Conservation (phyloP, 225 moss, liverwort and hornwort genomes). For the Pseudisothecium myosuroides region DNA sequence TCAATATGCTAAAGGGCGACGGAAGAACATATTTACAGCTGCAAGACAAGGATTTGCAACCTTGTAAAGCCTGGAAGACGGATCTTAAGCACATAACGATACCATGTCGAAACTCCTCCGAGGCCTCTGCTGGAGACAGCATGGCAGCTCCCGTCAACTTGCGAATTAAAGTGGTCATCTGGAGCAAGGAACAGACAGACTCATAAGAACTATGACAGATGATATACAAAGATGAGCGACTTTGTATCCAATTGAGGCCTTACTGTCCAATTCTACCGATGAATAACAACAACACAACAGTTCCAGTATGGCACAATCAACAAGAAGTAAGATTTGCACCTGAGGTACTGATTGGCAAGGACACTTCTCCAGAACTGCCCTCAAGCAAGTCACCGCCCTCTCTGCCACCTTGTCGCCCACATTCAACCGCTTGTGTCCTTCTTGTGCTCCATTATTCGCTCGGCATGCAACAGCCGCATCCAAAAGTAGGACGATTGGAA, state of each 20-base stretch:
- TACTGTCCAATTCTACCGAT: neutral
- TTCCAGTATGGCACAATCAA: neutral
- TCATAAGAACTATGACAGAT: neutral
- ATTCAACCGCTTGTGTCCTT: slow-evolving; percentile 16
- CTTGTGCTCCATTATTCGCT: slow-evolving; percentile 7
- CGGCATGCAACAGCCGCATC: slow-evolving; percentile 68
- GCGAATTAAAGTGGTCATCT: slow-evolving; percentile 58
- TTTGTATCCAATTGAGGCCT: neutral
- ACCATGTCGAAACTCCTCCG: slow-evolving; percentile 92
- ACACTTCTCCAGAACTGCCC: slow-evolving; percentile 54
- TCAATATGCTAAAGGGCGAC: slow-evolving; percentile 51
- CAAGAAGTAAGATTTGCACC: slow-evolving; percentile 19
- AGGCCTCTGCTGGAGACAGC: slow-evolving; percentile 63
- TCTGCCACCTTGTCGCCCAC: slow-evolving; percentile 83
- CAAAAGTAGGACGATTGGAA: slow-evolving; percentile 67
- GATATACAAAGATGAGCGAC: neutral
- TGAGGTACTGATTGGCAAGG: slow-evolving; percentile 50
- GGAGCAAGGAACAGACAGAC: neutral
- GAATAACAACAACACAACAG: neutral
- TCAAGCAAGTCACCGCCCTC: slow-evolving; percentile 46
- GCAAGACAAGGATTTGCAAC: slow-evolving; percentile 41
- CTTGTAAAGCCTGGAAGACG: slow-evolving; percentile 38
- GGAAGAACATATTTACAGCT: slow-evolving; percentile 33
- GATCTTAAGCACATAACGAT: slow-evolving; percentile 54
- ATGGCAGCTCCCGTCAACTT: slow-evolving; percentile 77